phyloP scores from a whole-genome alignment of 768 basidiomycete species.

The Lactifluus rugatus region DNA sequence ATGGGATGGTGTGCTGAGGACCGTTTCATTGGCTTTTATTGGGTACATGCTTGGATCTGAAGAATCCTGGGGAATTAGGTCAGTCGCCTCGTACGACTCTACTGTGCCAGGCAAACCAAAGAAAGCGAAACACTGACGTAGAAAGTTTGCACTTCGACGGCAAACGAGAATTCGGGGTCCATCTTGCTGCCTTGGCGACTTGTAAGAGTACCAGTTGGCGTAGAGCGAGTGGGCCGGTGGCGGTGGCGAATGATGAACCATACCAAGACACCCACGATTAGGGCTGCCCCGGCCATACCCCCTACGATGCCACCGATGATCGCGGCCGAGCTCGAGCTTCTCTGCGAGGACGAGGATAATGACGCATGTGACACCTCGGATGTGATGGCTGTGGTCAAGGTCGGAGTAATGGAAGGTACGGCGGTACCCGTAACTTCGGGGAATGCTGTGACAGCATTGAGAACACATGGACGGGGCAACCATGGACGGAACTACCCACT shows the following conservation, averaged over 20 bases:
- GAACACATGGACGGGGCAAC: neutral
- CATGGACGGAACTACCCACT: neutral
- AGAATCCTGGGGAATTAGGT: conserved; percentile 1
- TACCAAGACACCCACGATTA: conserved; percentile 31
- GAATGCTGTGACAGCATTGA: neutral
- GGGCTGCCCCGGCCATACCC: conserved; percentile 38
- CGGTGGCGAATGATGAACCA: conserved; percentile 32
- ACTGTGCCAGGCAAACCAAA: neutral
- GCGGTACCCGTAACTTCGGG: conserved; percentile 5
- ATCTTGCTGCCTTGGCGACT: neutral
- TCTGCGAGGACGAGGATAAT: neutral
- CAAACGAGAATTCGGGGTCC: neutral
- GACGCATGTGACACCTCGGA: neutral
- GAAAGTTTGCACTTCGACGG: neutral
- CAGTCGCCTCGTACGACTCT: neutral
- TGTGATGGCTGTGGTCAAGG: neutral
- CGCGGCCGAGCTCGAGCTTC: conserved; percentile 36
- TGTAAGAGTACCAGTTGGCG: conserved; percentile 19
- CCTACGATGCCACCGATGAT: conserved; percentile 60
- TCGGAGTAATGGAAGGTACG: neutral
- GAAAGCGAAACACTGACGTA: conserved; percentile 11
- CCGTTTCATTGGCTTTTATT: neutral
- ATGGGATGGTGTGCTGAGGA: neutral
- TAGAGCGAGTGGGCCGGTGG: conserved; percentile 23
- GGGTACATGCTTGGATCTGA: neutral